Evolutionary conservation across 2,329 filamentous ascomycete genomes (phyloP), one percentile per base, ranked within the genome.

Genomic region (Fusarium solani-melongenae): DNA sequence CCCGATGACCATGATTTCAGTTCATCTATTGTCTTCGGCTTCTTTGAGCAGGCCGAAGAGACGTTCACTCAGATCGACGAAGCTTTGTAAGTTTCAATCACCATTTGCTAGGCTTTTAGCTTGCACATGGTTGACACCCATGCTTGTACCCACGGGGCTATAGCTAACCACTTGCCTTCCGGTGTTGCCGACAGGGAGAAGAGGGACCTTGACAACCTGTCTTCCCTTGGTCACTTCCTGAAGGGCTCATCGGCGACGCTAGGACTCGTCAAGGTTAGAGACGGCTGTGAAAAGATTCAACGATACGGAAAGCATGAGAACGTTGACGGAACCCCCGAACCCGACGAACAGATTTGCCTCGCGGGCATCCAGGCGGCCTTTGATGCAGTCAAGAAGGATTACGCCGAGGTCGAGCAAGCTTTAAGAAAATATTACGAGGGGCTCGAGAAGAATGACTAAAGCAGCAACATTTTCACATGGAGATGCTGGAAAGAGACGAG

Each of bases 231-330:
- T 46, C 96, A 99, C 84, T 99, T 98, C 85, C 88, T 99, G 76
- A 99, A 99, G 85, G 96, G 96, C 69, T 98, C 96, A 8, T 98
- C 96, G 10, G 96, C 96, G 41, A 98, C 96, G 5, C 89, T 99
- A 62, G 96, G 96, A 53, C 89, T 98, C 64, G 92, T 90, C 78
- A 97, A 97, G 83, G 93, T 99, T 78, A 94, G 94, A 82, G 95
- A 98, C 79, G 92, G 91, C 71, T 99, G 96, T 85, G 95, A 98
- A 84, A 95, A 97, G 87, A 98, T 99, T 79, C 96, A 99, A 83
- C 93, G 97, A 80, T 97, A 92, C 81, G 96, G 96, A 75, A 93
- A 93, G 79, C 88, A 89, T 78, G 94, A 95, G 83, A 95, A 96
- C 76, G 90, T 94, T 69, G 92, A 93, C 49, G 95, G 95, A 46